Conservation (phyloP, 257 asterid species). For the Fraxinus americana region DNA sequence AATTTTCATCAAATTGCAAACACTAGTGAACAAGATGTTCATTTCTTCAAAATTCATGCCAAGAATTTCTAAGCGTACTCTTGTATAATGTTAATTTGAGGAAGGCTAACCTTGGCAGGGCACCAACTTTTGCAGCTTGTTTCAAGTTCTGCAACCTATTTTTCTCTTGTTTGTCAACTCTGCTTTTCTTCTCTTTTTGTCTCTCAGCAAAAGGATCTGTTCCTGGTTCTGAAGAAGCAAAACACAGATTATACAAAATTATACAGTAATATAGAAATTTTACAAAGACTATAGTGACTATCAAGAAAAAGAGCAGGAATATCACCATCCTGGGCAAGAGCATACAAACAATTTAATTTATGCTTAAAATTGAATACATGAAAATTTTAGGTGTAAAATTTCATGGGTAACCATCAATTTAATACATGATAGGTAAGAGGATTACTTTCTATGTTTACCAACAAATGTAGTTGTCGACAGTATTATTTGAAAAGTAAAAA, state of each 20-base stretch:
- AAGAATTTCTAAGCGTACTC: not conserved
- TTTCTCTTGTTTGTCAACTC: constrained; percentile 83
- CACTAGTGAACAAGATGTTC: not conserved
- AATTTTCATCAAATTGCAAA: constrained; percentile 1
- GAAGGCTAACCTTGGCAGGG: constrained; percentile 75
- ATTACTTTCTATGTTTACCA: not conserved
- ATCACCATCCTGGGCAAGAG: not conserved
- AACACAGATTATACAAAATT: constrained; percentile 9
- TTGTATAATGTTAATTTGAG: constrained; percentile 2
- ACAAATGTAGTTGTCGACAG: not conserved
- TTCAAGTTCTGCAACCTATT: constrained; percentile 74
- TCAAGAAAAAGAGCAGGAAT: constrained; percentile 8
- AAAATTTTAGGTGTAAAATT: not conserved
- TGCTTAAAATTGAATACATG: not conserved
- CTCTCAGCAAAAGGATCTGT: constrained; percentile 89
- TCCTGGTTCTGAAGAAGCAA: constrained; percentile 64
- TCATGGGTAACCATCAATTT: not conserved
- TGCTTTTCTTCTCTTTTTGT: constrained; percentile 69
- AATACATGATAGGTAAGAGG: not conserved
- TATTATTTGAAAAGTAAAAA: not conserved
- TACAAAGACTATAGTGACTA: not conserved
- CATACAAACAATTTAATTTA: not conserved
- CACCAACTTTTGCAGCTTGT: constrained; percentile 80
- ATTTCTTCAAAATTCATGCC: not conserved
- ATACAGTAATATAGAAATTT: not conserved